These are phyloP conservation scores for Talaromyces sp. DNA, from an alignment of 2,329 filamentous ascomycete genomes.

Conservation along the genomic window DNA sequence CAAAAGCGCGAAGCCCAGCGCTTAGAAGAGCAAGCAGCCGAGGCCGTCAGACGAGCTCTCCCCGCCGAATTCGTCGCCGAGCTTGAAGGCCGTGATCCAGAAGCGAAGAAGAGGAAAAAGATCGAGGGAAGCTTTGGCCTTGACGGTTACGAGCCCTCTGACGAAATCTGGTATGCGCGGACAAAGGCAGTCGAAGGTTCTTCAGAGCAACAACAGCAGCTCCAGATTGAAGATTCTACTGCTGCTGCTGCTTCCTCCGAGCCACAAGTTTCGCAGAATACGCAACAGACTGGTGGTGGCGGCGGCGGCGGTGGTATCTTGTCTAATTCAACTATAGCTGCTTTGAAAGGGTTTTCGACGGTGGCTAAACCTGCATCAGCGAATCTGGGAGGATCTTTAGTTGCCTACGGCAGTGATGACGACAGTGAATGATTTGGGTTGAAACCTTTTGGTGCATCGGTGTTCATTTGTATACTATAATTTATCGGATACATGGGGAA, in stretches of 20 bases:
- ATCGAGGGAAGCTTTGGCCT: conserved; percentile 85
- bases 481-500: not conserved
- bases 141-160: conserved; percentile 86
- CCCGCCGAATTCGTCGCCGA: conserved; percentile 89
- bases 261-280: conserved; percentile 18
- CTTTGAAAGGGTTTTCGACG: conserved; percentile 56
- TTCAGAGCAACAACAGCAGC: conserved; percentile 43
- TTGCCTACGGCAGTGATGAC: conserved; percentile 85
- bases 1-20: conserved; percentile 83
- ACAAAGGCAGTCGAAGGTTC: conserved; percentile 65
- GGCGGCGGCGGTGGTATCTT: conserved; percentile 70
- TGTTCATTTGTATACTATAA: not conserved
- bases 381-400: conserved; percentile 60
- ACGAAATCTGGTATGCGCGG: conserved; percentile 85
- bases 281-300: conserved; percentile 54
- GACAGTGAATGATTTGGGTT: conserved; percentile 54
- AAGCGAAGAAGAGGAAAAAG: conserved; percentile 80
- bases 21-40: conserved; percentile 93
- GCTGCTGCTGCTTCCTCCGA: conserved; percentile 24
- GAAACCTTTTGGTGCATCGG: conserved; percentile 6
- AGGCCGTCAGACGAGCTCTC: conserved; percentile 80
- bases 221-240: conserved; percentile 38
- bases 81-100: conserved; percentile 84
- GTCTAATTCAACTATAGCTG: conserved; percentile 73
- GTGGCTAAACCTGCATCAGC: conserved; percentile 39